Percentiles rank a stretch among this genome's conserved stretches.
These are phyloP conservation scores for Cladosporium sp. DNA, from an alignment of 2,329 filamentous ascomycete genomes.

Conservation along the genomic window DNA sequence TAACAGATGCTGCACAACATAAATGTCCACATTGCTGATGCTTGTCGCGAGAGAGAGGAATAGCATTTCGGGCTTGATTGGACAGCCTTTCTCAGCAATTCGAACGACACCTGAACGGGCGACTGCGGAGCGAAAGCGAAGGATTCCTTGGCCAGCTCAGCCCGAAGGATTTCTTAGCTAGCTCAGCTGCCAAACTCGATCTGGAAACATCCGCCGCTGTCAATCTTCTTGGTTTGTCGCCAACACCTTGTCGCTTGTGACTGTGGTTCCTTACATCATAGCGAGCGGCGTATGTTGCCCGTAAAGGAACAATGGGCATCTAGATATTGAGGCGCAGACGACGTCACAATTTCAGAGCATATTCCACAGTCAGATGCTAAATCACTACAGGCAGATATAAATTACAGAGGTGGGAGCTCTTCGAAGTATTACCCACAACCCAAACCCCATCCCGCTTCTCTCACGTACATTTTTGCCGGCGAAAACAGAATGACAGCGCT, in stretches of 20 bases:
- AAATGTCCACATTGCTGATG: not conserved
- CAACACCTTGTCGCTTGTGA: not conserved
- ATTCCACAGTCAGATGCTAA: not conserved
- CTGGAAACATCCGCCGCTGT: not conserved
- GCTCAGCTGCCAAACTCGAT: not conserved
- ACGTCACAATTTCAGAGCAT: not conserved
- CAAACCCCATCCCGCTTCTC: too few relatives aligned
- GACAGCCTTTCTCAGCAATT: not conserved
- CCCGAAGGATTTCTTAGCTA: not conserved
- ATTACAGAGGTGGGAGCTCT: not conserved
- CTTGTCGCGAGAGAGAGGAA: not conserved
- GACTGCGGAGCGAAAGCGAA: not conserved
- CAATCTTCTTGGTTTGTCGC: not conserved
- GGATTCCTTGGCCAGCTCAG: not conserved
- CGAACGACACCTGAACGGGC: not conserved
- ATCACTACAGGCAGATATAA: not conserved
- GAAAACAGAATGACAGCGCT: not conserved
- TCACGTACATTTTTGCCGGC: not conserved
- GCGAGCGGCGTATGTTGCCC: not conserved
- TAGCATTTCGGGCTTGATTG: not conserved
- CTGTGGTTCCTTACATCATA: not conserved
- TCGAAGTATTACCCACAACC: not conserved
- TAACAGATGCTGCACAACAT: not conserved
- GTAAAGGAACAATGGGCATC: not conserved
- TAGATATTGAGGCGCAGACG: not conserved